Evolutionary conservation across 768 basidiomycete species (phyloP), one percentile per base, ranked within the genome.

Genomic region (Auricularia heimuer): DNA sequence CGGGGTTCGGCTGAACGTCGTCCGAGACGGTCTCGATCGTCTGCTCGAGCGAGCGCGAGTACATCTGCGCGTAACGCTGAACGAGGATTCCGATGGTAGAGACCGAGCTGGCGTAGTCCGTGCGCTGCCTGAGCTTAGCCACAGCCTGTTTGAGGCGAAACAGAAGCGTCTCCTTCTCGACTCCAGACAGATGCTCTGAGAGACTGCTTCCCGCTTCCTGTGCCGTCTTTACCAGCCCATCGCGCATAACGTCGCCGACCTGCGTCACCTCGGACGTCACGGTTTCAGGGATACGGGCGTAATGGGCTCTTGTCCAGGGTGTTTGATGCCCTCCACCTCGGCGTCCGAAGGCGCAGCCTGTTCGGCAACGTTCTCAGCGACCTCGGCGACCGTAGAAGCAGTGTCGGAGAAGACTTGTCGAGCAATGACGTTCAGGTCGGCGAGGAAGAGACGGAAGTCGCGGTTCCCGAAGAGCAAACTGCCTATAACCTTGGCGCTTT

Each of bases 11-110:
- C 29, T 60, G 56, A 1, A 60, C 56, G 34, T 60, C 56, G 14
- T 60, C 56, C 56, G 56, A 60, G 10, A 60, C 56, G 1, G 56
- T 60, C 56, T 35, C 56, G 14, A 60, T 24, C 8, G 56, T 18
- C 34, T 60, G 56, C 56, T 60, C 56, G 7, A 60, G 56, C 29
- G 56, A 60, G 56, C 56, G 56, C 18, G 56, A 60, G 34, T 60
- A 60, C 56, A 60, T 35, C 24, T 60, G 29, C 2, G 34, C 56
- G 3, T 60, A 60, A n/a, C 56, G 56, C 56, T 60, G 56, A 1
- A 60, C 14, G 2, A 60, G 56, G 3, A 60, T 29, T 2, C 34
- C 29, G 34, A 60, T 29, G 10, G 56, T 60, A 1, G 56, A 60
- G 1, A 60, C 56, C 11, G 56, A 60, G 14, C 14, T 24, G 7